Evolutionary conservation across 2,329 filamentous ascomycete genomes (phyloP).

Genomic region (Microascus cirrosus): DNA sequence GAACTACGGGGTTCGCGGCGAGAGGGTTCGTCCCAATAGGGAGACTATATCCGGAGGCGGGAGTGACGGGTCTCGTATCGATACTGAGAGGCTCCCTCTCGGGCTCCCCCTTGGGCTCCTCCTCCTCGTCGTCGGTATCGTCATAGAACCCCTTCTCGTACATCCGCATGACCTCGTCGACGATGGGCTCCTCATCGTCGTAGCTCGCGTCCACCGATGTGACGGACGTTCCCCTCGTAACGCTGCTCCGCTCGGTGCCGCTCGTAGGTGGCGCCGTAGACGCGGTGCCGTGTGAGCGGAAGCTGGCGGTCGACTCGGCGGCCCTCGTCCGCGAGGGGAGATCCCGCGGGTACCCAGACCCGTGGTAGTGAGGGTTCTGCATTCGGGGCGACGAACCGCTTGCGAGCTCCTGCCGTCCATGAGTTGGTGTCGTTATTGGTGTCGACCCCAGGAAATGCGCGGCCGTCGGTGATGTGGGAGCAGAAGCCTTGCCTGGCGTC

Average conservation of each 20-base stretch:
- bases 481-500: not conserved
- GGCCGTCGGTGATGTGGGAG: not conserved
- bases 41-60: constrained; percentile 19
- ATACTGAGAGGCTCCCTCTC: not conserved
- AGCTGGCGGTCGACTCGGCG: constrained; percentile 44
- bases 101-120: constrained; percentile 11
- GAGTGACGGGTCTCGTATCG: constrained; percentile 19
- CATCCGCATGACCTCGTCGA: constrained; percentile 61
- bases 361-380: not conserved
- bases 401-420: not conserved
- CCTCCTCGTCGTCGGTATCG: constrained; percentile 21
- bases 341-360: not conserved
- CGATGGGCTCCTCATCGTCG: constrained; percentile 32
- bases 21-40: not conserved
- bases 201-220: constrained; percentile 45
- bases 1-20: not conserved
- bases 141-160: constrained; percentile 52
- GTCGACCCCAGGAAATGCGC: not conserved
- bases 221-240: constrained; percentile 68
- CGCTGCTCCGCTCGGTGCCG: constrained; percentile 73
- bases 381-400: not conserved
- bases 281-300: constrained; percentile 41
- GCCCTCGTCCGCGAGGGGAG: constrained; percentile 33
- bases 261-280: constrained; percentile 40
- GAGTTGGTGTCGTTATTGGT: not conserved